A percentile compares a stretch with the other conserved stretches of the same genome.
These are phyloP conservation scores for Tetradesmus lagerheimii DNA, from an alignment of 139 green algal genomes.

Conservation along the genomic window DNA sequence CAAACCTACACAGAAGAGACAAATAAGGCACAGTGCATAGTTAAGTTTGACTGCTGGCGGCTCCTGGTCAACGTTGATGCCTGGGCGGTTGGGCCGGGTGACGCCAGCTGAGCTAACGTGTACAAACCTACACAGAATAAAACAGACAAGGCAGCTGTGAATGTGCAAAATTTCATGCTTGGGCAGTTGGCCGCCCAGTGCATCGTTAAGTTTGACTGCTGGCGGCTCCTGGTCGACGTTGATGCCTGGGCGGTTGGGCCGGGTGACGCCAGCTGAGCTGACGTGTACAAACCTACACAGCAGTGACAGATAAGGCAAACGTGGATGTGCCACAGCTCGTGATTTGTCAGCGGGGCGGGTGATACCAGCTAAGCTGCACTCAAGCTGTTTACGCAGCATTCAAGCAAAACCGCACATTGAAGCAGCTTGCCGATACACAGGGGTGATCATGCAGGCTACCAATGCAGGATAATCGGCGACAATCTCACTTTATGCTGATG, in stretches of 20 bases:
- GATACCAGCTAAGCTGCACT: slow-evolving; percentile 80
- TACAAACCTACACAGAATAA: slow-evolving; percentile 38
- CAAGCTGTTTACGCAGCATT: no score
- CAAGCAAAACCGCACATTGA: no score
- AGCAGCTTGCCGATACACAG: no score
- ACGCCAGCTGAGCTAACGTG: slow-evolving; percentile 78
- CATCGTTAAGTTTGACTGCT: slow-evolving; percentile 91
- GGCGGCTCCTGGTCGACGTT: slow-evolving; percentile 81
- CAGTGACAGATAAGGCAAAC: neutral
- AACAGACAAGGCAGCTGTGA: neutral
- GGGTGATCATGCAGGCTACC: no score
- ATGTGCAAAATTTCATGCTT: no score
- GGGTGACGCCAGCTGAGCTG: slow-evolving; percentile 83
- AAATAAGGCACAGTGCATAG: slow-evolving; percentile 71
- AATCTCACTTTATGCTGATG: no score
- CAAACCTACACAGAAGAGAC: slow-evolving; percentile 11
- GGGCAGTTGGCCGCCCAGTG: slow-evolving; percentile 81
- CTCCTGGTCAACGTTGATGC: slow-evolving; percentile 75
- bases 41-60: slow-evolving; percentile 93
- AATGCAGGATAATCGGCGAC: no score
- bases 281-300: slow-evolving; percentile 56
- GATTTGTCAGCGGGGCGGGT: slow-evolving; percentile 87
- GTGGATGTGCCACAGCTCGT: no score
- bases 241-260: slow-evolving; percentile 81
- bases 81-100: slow-evolving; percentile 84